Evolutionary conservation across 257 asterid species (phyloP).

Genomic region (Avicennia marina): DNA sequence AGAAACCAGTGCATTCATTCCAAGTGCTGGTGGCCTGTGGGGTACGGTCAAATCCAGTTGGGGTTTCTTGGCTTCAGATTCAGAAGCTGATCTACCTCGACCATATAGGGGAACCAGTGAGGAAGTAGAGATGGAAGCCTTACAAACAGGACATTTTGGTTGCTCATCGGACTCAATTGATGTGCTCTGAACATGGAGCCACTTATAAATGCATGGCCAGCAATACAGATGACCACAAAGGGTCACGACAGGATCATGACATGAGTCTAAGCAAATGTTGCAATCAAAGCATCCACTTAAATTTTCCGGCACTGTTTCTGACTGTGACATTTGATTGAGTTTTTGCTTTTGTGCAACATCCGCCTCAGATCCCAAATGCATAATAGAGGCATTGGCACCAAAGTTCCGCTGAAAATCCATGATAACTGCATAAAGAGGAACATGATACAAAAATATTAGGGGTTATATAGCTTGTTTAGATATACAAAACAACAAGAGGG

Average conservation of each 20-base stretch:
- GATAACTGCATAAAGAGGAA: slow-evolving; percentile 38
- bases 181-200: slow-evolving; percentile 20
- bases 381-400: slow-evolving; percentile 24
- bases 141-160: slow-evolving; percentile 33
- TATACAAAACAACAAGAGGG: not conserved
- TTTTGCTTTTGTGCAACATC: slow-evolving; percentile 44
- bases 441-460: not conserved
- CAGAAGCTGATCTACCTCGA: slow-evolving; percentile 15
- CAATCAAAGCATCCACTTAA: slow-evolving; percentile 14
- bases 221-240: slow-evolving; percentile 30
- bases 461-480: not conserved
- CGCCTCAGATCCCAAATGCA: slow-evolving; percentile 35
- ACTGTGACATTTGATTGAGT: slow-evolving; percentile 24
- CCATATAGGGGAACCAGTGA: slow-evolving; percentile 35
- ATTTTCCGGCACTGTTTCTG: not conserved
- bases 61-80: not conserved
- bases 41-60: slow-evolving; percentile 4
- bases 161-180: slow-evolving; percentile 11
- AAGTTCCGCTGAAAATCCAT: slow-evolving; percentile 52
- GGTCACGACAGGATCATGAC: slow-evolving; percentile 22
- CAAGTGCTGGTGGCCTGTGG: slow-evolving; percentile 19
- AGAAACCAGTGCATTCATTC: not conserved
- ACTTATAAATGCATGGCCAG: slow-evolving; percentile 32
- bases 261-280: slow-evolving; percentile 21
- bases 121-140: slow-evolving; percentile 20